Evolutionary conservation across 345 rosid genomes (phyloP).

Genomic region (Eucalyptus sp.): DNA sequence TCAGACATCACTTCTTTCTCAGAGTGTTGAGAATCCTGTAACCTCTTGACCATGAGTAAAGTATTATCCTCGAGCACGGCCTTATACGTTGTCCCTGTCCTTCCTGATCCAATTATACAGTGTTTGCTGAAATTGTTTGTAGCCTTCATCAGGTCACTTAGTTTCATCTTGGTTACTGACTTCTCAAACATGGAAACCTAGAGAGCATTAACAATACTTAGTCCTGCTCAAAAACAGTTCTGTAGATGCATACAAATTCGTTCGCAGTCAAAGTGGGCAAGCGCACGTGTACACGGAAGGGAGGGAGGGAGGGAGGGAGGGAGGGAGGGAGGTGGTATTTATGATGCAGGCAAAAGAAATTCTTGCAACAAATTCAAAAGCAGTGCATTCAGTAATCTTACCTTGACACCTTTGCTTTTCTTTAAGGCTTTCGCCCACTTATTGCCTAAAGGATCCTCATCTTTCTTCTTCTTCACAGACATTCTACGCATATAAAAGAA

Average conservation of each 20-base stretch:
- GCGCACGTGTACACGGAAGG: background rate
- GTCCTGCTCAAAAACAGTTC: background rate
- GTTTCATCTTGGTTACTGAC: conserved; percentile 57
- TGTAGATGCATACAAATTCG: background rate
- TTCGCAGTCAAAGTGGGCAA: background rate
- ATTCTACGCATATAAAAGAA: conserved; percentile 44
- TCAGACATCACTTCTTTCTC: conserved; percentile 73
- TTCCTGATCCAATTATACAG: conserved; percentile 72
- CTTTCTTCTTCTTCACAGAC: conserved; percentile 37
- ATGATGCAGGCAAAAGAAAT: background rate
- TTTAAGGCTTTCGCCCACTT: conserved; percentile 74
- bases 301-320: background rate
- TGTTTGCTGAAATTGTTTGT: conserved; percentile 70
- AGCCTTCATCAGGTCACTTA: conserved; percentile 85
- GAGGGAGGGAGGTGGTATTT: background rate
- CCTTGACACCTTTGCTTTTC: conserved; percentile 63
- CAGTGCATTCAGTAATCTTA: conserved; percentile 4
- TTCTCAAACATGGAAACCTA: conserved; percentile 93
- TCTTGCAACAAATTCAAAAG: background rate
- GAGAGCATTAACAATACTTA: background rate
- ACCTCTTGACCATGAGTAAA: conserved; percentile 74
- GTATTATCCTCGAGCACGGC: conserved; percentile 72
- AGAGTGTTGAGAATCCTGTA: conserved; percentile 81
- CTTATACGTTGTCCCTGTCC: conserved; percentile 78
- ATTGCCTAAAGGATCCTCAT: conserved; percentile 88